Evolutionary conservation across 129 eudicot genomes (phyloP).

Genomic region (Flaveria bidentis): DNA sequence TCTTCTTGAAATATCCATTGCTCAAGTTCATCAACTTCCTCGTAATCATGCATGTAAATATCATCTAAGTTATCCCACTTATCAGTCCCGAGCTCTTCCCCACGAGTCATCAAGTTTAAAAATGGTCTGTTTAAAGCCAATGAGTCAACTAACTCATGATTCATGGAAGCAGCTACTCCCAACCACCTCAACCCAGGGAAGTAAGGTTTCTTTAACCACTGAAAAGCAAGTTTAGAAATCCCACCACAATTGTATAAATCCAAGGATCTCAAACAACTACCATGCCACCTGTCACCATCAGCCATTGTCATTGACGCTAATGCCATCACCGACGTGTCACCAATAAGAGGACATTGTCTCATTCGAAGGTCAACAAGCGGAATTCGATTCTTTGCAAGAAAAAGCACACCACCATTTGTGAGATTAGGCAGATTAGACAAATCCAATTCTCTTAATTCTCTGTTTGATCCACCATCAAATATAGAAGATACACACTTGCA

Average conservation of each 20-base stretch:
- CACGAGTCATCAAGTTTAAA: conserved; percentile 62
- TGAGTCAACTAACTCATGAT: conserved; percentile 66
- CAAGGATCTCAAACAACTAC: conserved; percentile 69
- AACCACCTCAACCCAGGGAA: conserved; percentile 96
- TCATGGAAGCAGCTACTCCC: conserved; percentile 74
- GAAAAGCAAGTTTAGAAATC: conserved; percentile 67
- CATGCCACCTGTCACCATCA: conserved; percentile 69
- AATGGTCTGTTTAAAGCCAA: conserved; percentile 69
- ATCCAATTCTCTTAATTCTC: conserved; percentile 69
- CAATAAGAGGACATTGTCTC: conserved; percentile 86
- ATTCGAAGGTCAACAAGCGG: conserved; percentile 71
- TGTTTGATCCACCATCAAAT: conserved; percentile 52
- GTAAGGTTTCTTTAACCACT: conserved; percentile 88
- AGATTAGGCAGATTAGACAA: conserved; percentile 78
- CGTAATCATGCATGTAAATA: conserved; percentile 67
- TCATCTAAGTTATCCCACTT: conserved; percentile 83
- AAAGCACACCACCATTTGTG: conserved; percentile 66
- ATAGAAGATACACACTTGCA: conserved; percentile 70
- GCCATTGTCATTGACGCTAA: conserved; percentile 90
- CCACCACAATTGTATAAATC: conserved; percentile 91
- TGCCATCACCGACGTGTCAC: conserved; percentile 89
- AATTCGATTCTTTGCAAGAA: conserved; percentile 63
- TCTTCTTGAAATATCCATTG: conserved; percentile 70
- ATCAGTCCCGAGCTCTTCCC: conserved; percentile 84
- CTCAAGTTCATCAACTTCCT: conserved; percentile 88